These are phyloP conservation scores for Microdochium paspali DNA, from an alignment of 2,329 filamentous ascomycete species.

Conservation along the genomic window DNA sequence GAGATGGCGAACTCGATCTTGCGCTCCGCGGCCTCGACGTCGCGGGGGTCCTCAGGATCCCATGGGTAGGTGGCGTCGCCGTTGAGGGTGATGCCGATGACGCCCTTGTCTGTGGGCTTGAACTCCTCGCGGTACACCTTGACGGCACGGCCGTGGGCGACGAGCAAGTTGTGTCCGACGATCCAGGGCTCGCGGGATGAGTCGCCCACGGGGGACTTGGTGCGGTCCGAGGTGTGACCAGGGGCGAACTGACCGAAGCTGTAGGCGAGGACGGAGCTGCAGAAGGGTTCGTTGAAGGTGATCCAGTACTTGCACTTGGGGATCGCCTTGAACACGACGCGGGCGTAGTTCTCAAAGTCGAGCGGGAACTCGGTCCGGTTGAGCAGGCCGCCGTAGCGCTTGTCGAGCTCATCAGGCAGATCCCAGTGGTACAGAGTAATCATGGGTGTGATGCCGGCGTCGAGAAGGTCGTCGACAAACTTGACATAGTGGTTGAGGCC, in stretches of 20 bases:
- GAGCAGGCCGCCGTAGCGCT: constrained; percentile 72
- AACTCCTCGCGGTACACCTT: constrained; percentile 79
- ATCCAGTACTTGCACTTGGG: constrained; percentile 80
- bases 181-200: constrained; percentile 72
- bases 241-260: constrained; percentile 71
- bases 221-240: constrained; percentile 69
- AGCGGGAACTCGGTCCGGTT: constrained; percentile 75
- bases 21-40: constrained; percentile 67
- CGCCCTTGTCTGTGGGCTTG: constrained; percentile 60
- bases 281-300: constrained; percentile 88
- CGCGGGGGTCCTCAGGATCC: constrained; percentile 65
- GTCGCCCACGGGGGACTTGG: constrained; percentile 62
- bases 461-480: constrained; percentile 69
- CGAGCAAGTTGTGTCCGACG: constrained; percentile 69
- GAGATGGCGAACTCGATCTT: constrained; percentile 82
- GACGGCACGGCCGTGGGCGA: constrained; percentile 73
- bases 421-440: constrained; percentile 88
- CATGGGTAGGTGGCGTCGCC: constrained; percentile 77
- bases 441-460: constrained; percentile 68
- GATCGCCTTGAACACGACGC: constrained; percentile 64
- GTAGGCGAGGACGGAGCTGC: constrained; percentile 72
- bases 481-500: constrained; percentile 71
- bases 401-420: constrained; percentile 66
- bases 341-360: constrained; percentile 73
- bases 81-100: constrained; percentile 84